Conservation (phyloP, 495 filamentous ascomycete species). For the Podospora bellae-mahoneyi region DNA sequence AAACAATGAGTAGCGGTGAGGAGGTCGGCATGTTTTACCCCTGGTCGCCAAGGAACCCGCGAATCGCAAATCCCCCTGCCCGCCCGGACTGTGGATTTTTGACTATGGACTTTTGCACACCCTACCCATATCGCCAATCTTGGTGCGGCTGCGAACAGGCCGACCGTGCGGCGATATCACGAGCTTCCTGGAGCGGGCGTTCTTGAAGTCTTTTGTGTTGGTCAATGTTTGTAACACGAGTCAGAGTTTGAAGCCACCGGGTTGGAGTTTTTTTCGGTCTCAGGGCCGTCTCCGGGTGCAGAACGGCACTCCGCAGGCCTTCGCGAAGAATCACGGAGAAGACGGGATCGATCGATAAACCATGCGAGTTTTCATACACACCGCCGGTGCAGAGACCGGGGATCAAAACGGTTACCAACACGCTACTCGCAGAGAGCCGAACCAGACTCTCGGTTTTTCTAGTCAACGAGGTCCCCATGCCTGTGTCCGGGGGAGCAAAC, state of each 20-base stretch:
- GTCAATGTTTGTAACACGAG: background rate
- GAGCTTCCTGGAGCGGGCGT: background rate
- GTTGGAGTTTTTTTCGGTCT: background rate
- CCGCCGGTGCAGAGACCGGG: slow-evolving; percentile 10
- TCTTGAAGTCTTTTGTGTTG: background rate
- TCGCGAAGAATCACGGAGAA: background rate
- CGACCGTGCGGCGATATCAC: background rate
- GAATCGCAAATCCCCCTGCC: slow-evolving; percentile 12
- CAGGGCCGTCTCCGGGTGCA: background rate
- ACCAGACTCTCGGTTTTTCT: slow-evolving; percentile 2
- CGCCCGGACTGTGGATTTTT: background rate
- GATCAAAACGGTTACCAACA: background rate
- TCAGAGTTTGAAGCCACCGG: background rate
- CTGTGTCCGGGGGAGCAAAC: background rate
- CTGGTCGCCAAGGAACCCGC: slow-evolving; percentile 22
- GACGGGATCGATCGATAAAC: background rate
- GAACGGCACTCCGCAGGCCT: background rate
- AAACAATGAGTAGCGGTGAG: slow-evolving; percentile 22
- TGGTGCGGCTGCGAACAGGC: slow-evolving; percentile 7
- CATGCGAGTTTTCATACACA: slow-evolving; percentile 1
- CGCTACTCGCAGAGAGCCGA: background rate
- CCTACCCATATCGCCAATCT: slow-evolving; percentile 11
- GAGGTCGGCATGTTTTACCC: slow-evolving; percentile 19
- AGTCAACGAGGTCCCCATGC: background rate
- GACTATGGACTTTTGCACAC: slow-evolving; percentile 10